These are phyloP conservation scores for Lindgomyces ingoldianus DNA, from an alignment of 495 filamentous ascomycete species.

Conservation along the genomic window DNA sequence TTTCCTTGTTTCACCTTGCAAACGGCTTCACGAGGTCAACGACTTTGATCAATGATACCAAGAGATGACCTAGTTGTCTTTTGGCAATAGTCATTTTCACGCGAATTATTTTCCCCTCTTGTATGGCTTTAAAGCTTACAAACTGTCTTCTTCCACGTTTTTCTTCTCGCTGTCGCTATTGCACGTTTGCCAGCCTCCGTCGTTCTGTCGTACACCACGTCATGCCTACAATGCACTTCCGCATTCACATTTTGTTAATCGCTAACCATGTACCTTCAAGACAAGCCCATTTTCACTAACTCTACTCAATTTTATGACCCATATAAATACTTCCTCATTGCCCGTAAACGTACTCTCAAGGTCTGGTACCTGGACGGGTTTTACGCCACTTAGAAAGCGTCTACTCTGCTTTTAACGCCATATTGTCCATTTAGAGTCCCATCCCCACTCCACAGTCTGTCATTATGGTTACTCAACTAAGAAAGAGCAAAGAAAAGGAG, in stretches of 20 bases:
- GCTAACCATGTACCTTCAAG: too few species aligned
- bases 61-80: background rate
- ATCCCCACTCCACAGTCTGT: background rate
- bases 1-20: background rate
- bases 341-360: background rate
- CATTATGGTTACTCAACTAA: background rate
- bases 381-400: background rate
- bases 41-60: too few species aligned
- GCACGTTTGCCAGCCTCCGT: too few species aligned
- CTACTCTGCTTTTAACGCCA: background rate
- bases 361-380: background rate
- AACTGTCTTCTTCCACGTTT: background rate
- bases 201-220: constrained; percentile 3
- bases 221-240: background rate
- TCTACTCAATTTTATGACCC: background rate
- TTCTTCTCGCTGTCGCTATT: background rate
- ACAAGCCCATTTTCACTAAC: background rate
- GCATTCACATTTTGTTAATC: background rate
- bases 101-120: too few species aligned
- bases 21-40: background rate
- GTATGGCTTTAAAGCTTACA: too few species aligned
- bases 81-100: too few species aligned
- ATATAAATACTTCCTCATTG: background rate
- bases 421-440: background rate
- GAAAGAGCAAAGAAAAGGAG: background rate